Conservation (phyloP, 2,329 filamentous ascomycete genomes). For the Pseudocercospora pini-densiflorae region DNA sequence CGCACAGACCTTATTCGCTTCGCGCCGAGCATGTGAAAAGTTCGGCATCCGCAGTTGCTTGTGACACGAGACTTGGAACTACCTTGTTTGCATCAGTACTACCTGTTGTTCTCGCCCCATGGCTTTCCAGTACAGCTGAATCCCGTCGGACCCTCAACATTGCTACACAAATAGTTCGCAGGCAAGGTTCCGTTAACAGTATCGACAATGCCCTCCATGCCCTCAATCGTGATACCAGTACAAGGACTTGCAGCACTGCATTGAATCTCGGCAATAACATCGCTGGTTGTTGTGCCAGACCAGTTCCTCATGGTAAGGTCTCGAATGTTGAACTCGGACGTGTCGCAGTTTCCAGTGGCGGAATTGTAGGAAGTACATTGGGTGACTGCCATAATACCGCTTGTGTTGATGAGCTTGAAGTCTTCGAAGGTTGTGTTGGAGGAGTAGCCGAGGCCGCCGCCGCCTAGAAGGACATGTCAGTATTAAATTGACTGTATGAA, state of each 20-base stretch:
- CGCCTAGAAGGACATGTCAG: too few species aligned
- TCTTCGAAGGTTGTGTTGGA: too few species aligned
- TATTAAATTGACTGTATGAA: too few species aligned
- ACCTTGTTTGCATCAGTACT: neutral
- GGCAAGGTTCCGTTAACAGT: neutral
- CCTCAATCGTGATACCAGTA: neutral
- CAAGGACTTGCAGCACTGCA: neutral
- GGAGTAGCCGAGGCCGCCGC: too few species aligned
- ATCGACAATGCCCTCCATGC: neutral
- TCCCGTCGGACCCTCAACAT: neutral
- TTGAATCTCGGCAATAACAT: neutral
- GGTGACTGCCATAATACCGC: too few species aligned
- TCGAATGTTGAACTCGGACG: too few species aligned
- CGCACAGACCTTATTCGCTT: neutral
- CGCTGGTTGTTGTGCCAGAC: neutral
- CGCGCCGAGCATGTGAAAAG: neutral
- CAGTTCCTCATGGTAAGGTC: neutral
- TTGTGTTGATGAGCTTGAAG: too few species aligned
- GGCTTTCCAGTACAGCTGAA: neutral
- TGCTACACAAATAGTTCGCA: neutral
- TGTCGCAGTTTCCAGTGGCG: too few species aligned
- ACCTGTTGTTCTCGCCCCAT: neutral
- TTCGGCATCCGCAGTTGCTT: neutral
- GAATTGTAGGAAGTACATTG: too few species aligned
- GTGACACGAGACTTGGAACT: neutral